Evolutionary conservation across 768 basidiomycete genomes (phyloP).

Genomic region (Udeniomyces megalosporus): DNA sequence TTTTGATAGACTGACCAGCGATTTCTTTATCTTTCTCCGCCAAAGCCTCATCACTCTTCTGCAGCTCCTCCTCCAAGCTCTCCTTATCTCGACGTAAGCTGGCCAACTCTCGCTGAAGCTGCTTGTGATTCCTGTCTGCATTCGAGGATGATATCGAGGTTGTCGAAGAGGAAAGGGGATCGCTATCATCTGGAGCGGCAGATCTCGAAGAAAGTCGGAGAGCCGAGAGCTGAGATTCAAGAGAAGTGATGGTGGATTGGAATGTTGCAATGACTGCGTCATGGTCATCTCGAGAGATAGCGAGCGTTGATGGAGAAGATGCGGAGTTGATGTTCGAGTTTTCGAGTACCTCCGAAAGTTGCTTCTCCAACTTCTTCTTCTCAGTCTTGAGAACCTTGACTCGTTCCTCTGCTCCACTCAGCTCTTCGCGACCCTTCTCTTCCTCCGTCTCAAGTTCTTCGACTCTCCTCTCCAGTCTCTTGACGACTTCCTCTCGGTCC

Average conservation of each 20-base stretch:
- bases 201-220: neutral
- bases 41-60: neutral
- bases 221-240: neutral
- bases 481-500: slow-evolving; percentile 21
- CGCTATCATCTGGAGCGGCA: too few species aligned
- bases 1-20: neutral
- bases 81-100: slow-evolving; percentile 2
- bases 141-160: neutral
- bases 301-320: neutral
- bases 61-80: neutral
- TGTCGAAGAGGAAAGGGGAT: neutral
- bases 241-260: neutral
- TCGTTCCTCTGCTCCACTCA: neutral
- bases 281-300: neutral
- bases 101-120: neutral
- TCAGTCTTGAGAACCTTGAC: neutral
- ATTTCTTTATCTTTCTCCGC: neutral
- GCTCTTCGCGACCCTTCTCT: slow-evolving; percentile 11
- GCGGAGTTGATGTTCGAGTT: neutral
- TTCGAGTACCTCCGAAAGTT: neutral
- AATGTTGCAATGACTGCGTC: neutral
- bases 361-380: neutral
- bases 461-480: slow-evolving; percentile 17
- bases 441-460: slow-evolving; percentile 19
- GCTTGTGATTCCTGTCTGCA: neutral